Conservation (phyloP, 2,329 filamentous ascomycete species). For the Metarhizium sp. region DNA sequence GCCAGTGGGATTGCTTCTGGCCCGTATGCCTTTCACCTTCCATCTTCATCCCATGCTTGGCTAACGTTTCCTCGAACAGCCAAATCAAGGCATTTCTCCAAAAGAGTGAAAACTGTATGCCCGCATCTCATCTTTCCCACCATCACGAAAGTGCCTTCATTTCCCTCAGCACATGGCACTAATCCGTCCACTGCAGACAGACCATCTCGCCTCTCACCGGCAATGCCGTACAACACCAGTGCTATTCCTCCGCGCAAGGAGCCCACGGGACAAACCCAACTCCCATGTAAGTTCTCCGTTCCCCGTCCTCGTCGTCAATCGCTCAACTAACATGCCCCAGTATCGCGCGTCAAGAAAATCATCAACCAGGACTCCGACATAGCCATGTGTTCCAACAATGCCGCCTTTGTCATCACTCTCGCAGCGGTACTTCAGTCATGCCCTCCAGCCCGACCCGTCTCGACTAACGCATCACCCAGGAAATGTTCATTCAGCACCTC, state of each 20-base stretch:
- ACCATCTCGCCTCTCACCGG: conserved; percentile 3
- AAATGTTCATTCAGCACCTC: conserved; percentile 93
- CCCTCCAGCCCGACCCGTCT: background rate
- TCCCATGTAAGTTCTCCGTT: conserved; percentile 60
- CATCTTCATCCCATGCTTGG: no score
- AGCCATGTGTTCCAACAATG: conserved; percentile 79
- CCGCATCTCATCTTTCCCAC: no score
- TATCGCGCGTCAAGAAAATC: conserved; percentile 93
- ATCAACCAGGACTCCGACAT: conserved; percentile 83
- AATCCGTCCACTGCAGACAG: background rate
- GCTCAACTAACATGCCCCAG: conserved; percentile 33
- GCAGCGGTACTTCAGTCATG: conserved; percentile 53
- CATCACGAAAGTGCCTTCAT: no score
- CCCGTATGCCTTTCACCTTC: no score
- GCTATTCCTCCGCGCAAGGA: conserved; percentile 74
- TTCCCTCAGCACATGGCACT: no score
- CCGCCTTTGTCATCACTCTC: conserved; percentile 85
- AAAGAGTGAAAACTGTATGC: no score
- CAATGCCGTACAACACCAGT: conserved; percentile 85
- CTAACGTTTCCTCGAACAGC: no score
- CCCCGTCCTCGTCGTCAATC: conserved; percentile 5
- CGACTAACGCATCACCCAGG: conserved; percentile 38
- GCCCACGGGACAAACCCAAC: conserved; percentile 72
- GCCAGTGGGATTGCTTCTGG: no score
- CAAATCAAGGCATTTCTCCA: no score